Base-by-base conservation (phyloP, 2,329 filamentous ascomycete species). In the Cercospora zeina region DNA sequence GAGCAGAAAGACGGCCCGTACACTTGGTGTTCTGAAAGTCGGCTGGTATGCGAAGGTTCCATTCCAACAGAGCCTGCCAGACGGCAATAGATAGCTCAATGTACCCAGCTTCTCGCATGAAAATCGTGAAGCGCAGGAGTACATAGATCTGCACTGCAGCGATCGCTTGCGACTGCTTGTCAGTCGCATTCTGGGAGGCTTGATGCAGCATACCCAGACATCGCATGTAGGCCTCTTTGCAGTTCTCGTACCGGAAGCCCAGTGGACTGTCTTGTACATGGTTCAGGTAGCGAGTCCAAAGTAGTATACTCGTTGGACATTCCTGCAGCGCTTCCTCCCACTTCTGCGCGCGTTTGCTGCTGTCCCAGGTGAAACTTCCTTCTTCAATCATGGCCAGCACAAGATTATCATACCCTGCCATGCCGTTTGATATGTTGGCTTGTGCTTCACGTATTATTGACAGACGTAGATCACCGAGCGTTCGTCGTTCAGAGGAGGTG, bases 51-150 rank as follows among this genome's bases (percentile, higher is more conserved):
- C 85, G 86, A 62, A 91, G 83, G 16, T 85, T 86, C 57, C 89
- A 80, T 71, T 97, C 93, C 0, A 97, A 76, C 0, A 89, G 70
- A 5, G 86, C 89, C 76, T 97, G 93, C 92, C 93, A 97, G 4
- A 89, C 81, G 9, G 88, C 91, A 2, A 90, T 79, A 1, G 91
- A 88, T 31, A 90, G 79, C 72, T 97, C 93, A 49, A 82, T 79
- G 71, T 89, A 96, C 0, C 93, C 93, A 50, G 89, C 81, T 71
- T 96, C 88, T 49, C 86, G 81, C 31, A 93, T 80, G 70, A 95
- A 89, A 1, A 85, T 76, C 0, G 90, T 93, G n/a, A 88, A 73
- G 42, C 91, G 85, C 1, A 96, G 78, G 16, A 96, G 83, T 1
- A 96, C 76, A 71, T 96, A 91, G 1, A 91, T 76, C 56, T 85